Evolutionary conservation across 495 filamentous ascomycete species (phyloP), one percentile per base, ranked within the genome.

Genomic region (Aspergillus carlsbadensis): DNA sequence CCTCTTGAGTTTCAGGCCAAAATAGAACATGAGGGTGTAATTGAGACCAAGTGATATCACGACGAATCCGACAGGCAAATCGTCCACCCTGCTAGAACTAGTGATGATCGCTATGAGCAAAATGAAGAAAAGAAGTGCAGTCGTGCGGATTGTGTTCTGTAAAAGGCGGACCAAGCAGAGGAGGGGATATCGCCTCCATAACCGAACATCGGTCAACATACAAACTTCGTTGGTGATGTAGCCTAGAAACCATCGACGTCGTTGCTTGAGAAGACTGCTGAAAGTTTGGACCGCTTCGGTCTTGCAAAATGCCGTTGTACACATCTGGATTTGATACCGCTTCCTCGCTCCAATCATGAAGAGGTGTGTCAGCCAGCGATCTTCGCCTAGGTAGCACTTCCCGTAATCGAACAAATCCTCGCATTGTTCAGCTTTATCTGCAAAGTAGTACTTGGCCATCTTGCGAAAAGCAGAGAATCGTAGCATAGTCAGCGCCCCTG

Each of bases 401-500:
- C 88, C 92, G 59, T 89, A 98, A 67, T 98, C 94, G 67, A 98
- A 98, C 17, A 98, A 80, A 73, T 98, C 94, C 37, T 96, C 90
- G 64, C 91, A 96, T 67, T 96, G 89, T 69, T 96, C 94, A 14
- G 91, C 91, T 66, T 97, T 96, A 73, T 98, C 94, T 13, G 94
- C 91, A 66, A 98, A 98, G 75, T 98, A 98, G 73, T 96, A 96
- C 67, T 96, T 96, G 60, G 94, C 91, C 92, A 98, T 96, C 62
- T 89, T 87, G 54, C 94, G 82, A 72, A 98, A 98, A 14, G 94
- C 93, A 10, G 94, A 98, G 71, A 97, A 96, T 44, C 94, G 89
- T 17, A 98, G 74, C 71, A 97, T 96, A 4, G 94, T 98, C 49
- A 98, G 76, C 13, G 94, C 94, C 4, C 94, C 94, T 5, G 94